Evolutionary conservation across 2,329 filamentous ascomycete species (phyloP), one percentile per base, ranked within the genome.

Genomic region (Hirsutella rhossiliensis): DNA sequence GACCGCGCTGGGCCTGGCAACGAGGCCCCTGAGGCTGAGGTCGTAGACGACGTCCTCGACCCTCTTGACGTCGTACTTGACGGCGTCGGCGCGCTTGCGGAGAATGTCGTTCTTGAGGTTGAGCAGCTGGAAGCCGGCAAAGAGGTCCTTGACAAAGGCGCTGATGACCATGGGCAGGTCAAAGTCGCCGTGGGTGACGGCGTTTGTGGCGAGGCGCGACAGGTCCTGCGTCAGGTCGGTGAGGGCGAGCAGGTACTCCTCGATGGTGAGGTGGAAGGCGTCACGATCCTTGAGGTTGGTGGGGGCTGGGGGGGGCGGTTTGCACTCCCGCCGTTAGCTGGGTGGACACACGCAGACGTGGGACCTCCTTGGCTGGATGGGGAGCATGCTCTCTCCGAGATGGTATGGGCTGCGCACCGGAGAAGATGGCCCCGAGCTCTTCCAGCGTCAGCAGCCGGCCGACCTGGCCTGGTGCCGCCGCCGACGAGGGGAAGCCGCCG

Each of bases 1-100:
- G 0, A 53, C 54, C 34, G 34, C n/a, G 34, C 34, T 4, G 59
- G 53, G 51, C 74, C 70, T 38, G 82, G 78, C 41, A 1, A 94
- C 73, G 57, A 97, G 63, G 42, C 92, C 90, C 47, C 92, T 77
- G 58, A 98, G 67, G 20, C 86, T 90, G 45, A 98, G 68, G 62
- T 98, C 92, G 59, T 98, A 98, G 42, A 97, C 90, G 12, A 98
- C 88, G 59, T 97, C 92, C 70, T 98, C 92, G 12, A 96, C 87
- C 62, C 94, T 90, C 73, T 97, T 98, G 57, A 98, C 87, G 56
- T 84, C 83, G 61, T 98, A 98, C 72, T 98, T 98, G 64, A 98
- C 84, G 5, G 83, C 84, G 66, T 98, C 92, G 45, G 87, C 87
- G 49, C 87, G 76, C 67, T 88, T 87, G 47, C 92, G 77, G 57